Evolutionary conservation across 2,329 filamentous ascomycete genomes (phyloP).

Genomic region (Exophiala phaeomuriformis): DNA sequence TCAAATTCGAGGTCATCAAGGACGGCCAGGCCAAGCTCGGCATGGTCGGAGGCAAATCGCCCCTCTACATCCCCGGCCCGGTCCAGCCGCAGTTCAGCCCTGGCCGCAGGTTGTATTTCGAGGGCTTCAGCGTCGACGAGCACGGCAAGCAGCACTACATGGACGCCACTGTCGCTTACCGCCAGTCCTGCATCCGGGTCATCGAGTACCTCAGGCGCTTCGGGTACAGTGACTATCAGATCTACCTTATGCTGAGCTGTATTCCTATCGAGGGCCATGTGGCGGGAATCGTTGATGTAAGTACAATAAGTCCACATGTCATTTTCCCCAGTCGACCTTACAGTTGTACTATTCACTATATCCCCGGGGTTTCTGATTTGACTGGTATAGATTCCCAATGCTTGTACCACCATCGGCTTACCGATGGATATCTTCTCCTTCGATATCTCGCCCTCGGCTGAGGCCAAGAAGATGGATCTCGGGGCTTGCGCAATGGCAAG

Average conservation of each 20-base stretch:
- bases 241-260: conserved; percentile 77
- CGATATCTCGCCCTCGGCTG: conserved; percentile 63
- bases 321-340: background rate
- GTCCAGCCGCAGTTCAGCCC: conserved; percentile 85
- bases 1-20: conserved; percentile 85
- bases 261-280: conserved; percentile 83
- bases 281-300: conserved; percentile 72
- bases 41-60: conserved; percentile 56
- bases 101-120: conserved; percentile 69
- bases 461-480: conserved; percentile 58
- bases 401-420: conserved; percentile 78
- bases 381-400: conserved; percentile 61
- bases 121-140: conserved; percentile 80
- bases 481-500: conserved; percentile 54
- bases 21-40: conserved; percentile 65
- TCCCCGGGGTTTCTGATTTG: background rate
- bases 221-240: conserved; percentile 66
- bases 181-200: conserved; percentile 68
- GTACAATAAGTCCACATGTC: conserved; percentile 7
- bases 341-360: background rate
- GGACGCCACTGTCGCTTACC: conserved; percentile 78
- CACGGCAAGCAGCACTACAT: conserved; percentile 83
- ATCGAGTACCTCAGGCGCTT: conserved; percentile 75
- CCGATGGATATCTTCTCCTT: conserved; percentile 96
- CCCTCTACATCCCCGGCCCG: conserved; percentile 77